These are phyloP conservation scores for Lolium perenne DNA, from an alignment of 176 grass and related monocot species.

Conservation along the genomic window DNA sequence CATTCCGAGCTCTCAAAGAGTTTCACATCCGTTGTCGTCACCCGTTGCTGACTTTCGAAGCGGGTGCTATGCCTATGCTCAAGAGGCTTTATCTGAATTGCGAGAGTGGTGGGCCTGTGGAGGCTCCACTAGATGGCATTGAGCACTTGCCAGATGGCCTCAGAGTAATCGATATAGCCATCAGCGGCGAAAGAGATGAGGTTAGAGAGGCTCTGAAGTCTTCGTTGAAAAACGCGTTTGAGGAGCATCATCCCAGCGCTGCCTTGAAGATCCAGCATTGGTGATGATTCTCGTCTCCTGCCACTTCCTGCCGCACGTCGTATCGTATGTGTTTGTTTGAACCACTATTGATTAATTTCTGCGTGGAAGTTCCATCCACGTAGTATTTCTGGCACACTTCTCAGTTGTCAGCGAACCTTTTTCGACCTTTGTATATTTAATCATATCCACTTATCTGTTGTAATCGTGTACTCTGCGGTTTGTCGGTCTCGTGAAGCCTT, in stretches of 20 bases:
- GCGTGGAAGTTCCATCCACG: too few species aligned
- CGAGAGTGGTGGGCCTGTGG: neutral
- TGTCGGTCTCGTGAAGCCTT: too few species aligned
- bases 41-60: neutral
- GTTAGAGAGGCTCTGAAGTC: neutral
- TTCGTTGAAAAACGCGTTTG: neutral
- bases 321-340: too few species aligned
- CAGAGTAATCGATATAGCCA: neutral
- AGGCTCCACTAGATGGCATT: neutral
- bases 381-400: too few species aligned
- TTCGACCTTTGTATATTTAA: too few species aligned
- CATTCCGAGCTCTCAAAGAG: neutral
- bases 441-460: too few species aligned
- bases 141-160: neutral
- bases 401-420: too few species aligned
- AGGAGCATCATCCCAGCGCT: neutral
- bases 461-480: too few species aligned
- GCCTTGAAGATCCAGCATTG: neutral
- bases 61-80: neutral
- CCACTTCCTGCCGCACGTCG: too few species aligned
- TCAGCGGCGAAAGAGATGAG: neutral
- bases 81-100: neutral
- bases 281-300: too few species aligned
- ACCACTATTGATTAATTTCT: too few species aligned
- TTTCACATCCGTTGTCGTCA: fast-evolving